A percentile compares a stretch with the other conserved stretches of the same genome.
These are phyloP conservation scores for Aspergillus bertholletiae DNA, from an alignment of 495 filamentous ascomycete species.

Conservation along the genomic window DNA sequence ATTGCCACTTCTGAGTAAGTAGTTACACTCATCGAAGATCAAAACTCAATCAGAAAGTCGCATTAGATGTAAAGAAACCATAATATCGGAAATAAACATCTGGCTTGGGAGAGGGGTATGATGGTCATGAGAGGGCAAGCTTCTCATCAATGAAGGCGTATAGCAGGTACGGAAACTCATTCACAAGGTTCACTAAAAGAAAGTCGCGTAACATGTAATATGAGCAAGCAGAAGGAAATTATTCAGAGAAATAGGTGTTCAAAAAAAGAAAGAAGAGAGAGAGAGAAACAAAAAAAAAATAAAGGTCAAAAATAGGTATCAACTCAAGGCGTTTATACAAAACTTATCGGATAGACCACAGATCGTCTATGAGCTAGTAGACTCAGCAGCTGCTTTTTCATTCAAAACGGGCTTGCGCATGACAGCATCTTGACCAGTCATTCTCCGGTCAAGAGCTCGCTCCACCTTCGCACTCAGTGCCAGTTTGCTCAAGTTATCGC, in stretches of 20 bases:
- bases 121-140: conserved; percentile 20
- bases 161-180: conserved; percentile 13
- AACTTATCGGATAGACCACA: background rate
- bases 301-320: conserved; percentile 3
- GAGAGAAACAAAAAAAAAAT: background rate
- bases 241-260: background rate
- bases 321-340: background rate
- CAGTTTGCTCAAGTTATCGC: conserved; percentile 80
- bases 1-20: background rate
- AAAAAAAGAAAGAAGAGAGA: conserved; percentile 1
- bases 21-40: background rate
- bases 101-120: conserved; percentile 13
- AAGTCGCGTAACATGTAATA: conserved; percentile 12
- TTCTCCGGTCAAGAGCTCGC: conserved; percentile 81
- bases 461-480: conserved; percentile 93
- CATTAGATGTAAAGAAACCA: background rate
- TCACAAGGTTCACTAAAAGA: conserved; percentile 9
- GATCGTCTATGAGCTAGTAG: conserved; percentile 16
- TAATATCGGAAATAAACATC: conserved; percentile 11
- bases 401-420: conserved; percentile 60
- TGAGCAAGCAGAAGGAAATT: conserved; percentile 10
- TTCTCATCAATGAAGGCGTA: conserved; percentile 8
- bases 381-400: conserved; percentile 42
- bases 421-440: conserved; percentile 88
- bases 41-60: background rate